These are phyloP conservation scores for Monosporascus sp. DNA, from an alignment of 2,329 filamentous ascomycete genomes.

Conservation along the genomic window DNA sequence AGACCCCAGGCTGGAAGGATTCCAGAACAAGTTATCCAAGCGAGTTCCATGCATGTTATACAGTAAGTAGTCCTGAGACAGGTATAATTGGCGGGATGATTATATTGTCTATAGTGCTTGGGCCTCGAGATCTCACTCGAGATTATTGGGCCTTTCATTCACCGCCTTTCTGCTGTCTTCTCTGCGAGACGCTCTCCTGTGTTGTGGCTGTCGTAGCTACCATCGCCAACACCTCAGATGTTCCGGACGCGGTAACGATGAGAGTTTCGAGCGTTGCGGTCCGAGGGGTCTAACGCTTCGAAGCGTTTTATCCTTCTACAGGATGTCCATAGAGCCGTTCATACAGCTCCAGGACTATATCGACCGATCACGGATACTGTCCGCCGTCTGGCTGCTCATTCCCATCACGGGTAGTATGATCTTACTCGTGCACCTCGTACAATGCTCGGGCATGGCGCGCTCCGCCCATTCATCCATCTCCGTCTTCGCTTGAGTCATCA, in stretches of 20 bases:
- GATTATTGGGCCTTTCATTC: not conserved
- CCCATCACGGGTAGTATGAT: not conserved
- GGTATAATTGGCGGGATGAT: not conserved
- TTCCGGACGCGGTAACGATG: not conserved
- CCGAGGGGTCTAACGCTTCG: not conserved
- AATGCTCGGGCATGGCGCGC: constrained; percentile 33
- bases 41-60: too few relatives aligned
- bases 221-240: not conserved
- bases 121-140: not conserved
- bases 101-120: not conserved
- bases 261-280: not conserved
- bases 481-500: constrained; percentile 23
- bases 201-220: not conserved
- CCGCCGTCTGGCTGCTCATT: not conserved
- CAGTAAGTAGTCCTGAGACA: too few relatives aligned
- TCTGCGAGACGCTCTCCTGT: not conserved
- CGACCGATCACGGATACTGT: not conserved
- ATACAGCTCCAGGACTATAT: not conserved
- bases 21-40: too few relatives aligned
- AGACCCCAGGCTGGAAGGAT: too few relatives aligned
- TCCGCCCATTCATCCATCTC: constrained; percentile 36
- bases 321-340: not conserved
- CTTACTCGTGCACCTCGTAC: not conserved
- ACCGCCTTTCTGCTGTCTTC: not conserved
- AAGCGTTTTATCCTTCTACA: not conserved